phyloP scores from a whole-genome alignment of 169 alveolate species.

The Plasmodium gallinaceum region DNA sequence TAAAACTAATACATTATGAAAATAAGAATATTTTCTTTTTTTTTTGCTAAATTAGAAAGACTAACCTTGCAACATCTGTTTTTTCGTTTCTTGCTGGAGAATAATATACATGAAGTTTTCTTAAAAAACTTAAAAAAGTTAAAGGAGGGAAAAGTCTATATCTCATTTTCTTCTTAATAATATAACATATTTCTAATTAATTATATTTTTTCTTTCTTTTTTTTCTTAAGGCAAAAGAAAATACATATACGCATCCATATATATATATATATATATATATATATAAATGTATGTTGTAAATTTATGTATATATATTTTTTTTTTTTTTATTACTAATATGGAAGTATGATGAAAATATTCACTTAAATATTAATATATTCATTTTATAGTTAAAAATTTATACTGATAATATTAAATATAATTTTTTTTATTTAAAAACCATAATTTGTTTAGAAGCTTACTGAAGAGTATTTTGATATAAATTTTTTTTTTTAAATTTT shows the following conservation, averaged over 20 bases:
- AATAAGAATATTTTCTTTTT: background rate
- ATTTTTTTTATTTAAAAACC: too few relatives aligned
- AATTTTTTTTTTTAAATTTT: too few relatives aligned
- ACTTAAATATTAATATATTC: too few relatives aligned
- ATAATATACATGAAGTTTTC: slow-evolving; percentile 45
- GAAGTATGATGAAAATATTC: too few relatives aligned
- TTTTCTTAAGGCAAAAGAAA: background rate
- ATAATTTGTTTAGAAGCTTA: too few relatives aligned
- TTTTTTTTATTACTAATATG: too few relatives aligned
- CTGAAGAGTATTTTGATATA: too few relatives aligned
- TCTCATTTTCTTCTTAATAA: slow-evolving; percentile 30
- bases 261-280: background rate
- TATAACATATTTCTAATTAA: background rate
- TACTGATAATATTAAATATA: too few relatives aligned
- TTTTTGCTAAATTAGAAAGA: background rate
- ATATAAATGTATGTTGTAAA: background rate
- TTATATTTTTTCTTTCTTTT: background rate
- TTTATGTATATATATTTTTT: background rate
- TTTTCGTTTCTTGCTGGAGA: slow-evolving; percentile 64
- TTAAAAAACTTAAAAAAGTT: slow-evolving; percentile 43
- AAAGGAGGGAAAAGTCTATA: slow-evolving; percentile 72
- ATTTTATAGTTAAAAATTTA: too few relatives aligned
- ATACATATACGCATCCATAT: background rate
- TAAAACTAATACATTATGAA: background rate
- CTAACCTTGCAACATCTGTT: slow-evolving; percentile 74